Evolutionary conservation across 805 yeast genomes (phyloP).

Genomic region (Starmerella apis): DNA sequence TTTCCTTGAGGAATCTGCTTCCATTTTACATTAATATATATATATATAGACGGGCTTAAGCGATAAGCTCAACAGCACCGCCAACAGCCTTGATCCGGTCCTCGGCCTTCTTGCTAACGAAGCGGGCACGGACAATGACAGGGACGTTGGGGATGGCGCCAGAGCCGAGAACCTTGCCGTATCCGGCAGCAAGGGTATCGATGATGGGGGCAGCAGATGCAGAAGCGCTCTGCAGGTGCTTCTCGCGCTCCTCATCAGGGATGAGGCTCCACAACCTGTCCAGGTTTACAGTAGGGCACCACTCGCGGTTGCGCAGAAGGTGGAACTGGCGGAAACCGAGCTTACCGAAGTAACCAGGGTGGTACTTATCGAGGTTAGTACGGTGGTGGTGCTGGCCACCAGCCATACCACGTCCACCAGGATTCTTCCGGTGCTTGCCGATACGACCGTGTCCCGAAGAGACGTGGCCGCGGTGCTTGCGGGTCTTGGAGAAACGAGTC

Average conservation of each 20-base stretch:
- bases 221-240: constrained; percentile 74
- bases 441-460: constrained; percentile 99
- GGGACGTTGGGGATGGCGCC: constrained; percentile 98
- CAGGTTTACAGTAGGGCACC: constrained; percentile 97
- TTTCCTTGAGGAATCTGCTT: too few relatives aligned
- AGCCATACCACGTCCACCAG: constrained; percentile 99
- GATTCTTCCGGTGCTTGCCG: constrained; percentile 99
- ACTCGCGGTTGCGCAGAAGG: constrained; percentile 85
- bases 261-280: constrained; percentile 98
- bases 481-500: constrained; percentile 97
- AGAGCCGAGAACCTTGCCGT: constrained; percentile 99
- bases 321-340: constrained; percentile 99
- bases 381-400: constrained; percentile 99
- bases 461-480: constrained; percentile 99
- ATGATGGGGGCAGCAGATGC: constrained; percentile 94
- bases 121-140: constrained; percentile 98
- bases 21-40: constrained; percentile 11
- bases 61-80: constrained; percentile 99
- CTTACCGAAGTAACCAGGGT: constrained; percentile 99
- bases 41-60: constrained; percentile 46
- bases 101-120: constrained; percentile 98
- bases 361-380: constrained; percentile 99
- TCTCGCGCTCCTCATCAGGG: constrained; percentile 88
- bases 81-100: constrained; percentile 99
- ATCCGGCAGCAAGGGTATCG: constrained; percentile 98